Evolutionary conservation across 352 stramenopile genomes (phyloP), one percentile per base, ranked within the genome.

Genomic region (Phytophthora multivora): DNA sequence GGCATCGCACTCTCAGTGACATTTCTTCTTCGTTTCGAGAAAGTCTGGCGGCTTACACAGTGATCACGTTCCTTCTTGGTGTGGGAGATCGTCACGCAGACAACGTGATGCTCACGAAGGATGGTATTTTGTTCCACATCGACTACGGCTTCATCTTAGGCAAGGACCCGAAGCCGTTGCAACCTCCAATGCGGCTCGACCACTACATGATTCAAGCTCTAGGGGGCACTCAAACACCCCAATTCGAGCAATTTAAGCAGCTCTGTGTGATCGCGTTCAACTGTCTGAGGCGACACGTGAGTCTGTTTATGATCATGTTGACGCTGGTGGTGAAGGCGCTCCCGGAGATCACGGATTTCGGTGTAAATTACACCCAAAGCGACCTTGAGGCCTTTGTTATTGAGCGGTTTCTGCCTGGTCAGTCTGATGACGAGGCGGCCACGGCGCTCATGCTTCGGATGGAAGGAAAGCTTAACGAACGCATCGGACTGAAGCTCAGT

Each of bases 111-210:
- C 83, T 99, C 4, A 95, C 86, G 30, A 92, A 93, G 35, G 90
- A 94, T 63, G 98, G 98, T 10, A 93, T 98, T 59, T 86, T 99
- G 31, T 99, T 99, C 77, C 98, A 99, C 66, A 99, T 99, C 69
- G 98, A 98, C 80, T 99, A 99, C 72, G 97, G 97, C 4, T 99
- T 99, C 66, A 98, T 99, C 57, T 90, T 99, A 58, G 97, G 97
- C 39, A 93, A 97, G 55, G 98, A 99, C 66, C 97, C 98, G 4
- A 99, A 99, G 79, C 97, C 97, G 21, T 75, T 99, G 53, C 97
- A 98, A 57, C 96, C 97, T 43, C 95, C 96, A 4, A 99, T 99
- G 79, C 91, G 98, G 3, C 83, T 99, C 1, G 98, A 98, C 35
- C 91, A 97, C 43, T 92, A 90, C 66, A 93, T 95, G 85, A 92